Evolutionary conservation across 345 rosid genomes (phyloP).

Genomic region (Microcos paniculata): DNA sequence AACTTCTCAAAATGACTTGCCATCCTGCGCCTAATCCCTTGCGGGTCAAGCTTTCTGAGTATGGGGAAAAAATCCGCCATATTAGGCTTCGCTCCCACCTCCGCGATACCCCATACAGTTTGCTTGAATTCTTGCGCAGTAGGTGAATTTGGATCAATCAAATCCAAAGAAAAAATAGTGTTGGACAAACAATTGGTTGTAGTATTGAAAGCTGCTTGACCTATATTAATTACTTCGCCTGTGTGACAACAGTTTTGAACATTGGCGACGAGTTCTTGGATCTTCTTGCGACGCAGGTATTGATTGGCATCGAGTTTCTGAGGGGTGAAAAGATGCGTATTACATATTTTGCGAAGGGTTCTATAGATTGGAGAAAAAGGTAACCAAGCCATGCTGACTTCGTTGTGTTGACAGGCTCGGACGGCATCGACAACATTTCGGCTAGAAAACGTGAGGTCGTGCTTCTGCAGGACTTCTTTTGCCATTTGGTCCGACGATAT

Average conservation of each 20-base stretch:
- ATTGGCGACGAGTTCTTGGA: slow-evolving; percentile 21
- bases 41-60: slow-evolving; percentile 30
- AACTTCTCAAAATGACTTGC: no score
- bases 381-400: slow-evolving; percentile 32
- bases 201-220: slow-evolving; percentile 25
- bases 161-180: slow-evolving; percentile 21
- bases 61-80: slow-evolving; percentile 36
- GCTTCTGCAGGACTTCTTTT: slow-evolving; percentile 41
- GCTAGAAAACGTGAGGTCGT: slow-evolving; percentile 31
- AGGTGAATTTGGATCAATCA: slow-evolving; percentile 9
- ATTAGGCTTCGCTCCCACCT: slow-evolving; percentile 40
- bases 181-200: slow-evolving; percentile 21
- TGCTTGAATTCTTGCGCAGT: slow-evolving; percentile 21
- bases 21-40: slow-evolving; percentile 24
- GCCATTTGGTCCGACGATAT: slow-evolving; percentile 40
- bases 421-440: slow-evolving; percentile 29
- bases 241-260: background rate
- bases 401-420: slow-evolving; percentile 30
- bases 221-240: slow-evolving; percentile 15
- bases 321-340: slow-evolving; percentile 27
- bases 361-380: slow-evolving; percentile 40
- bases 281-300: slow-evolving; percentile 20
- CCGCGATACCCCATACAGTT: slow-evolving; percentile 10
- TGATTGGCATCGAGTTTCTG: slow-evolving; percentile 37
- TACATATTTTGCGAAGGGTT: slow-evolving; percentile 36